Percentiles rank a stretch among this genome's conserved stretches.
phyloP scores from a whole-genome alignment of 768 basidiomycete genomes.

The Suillus occidentalis region DNA sequence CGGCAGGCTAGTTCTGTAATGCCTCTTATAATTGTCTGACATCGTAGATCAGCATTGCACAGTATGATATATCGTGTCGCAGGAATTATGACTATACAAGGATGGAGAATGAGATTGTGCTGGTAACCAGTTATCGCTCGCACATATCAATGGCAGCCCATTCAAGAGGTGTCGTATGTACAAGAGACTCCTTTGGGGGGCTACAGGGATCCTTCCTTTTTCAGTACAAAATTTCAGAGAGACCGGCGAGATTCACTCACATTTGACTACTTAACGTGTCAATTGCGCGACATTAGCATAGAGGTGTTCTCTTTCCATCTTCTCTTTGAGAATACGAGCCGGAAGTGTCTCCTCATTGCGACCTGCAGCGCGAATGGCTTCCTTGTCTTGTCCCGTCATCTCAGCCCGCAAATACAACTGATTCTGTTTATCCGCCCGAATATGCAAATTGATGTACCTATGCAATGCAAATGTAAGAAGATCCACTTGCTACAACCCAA shows the following conservation, averaged over 20 bases:
- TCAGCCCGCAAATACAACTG: constrained; percentile 14
- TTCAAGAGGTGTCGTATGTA: too few relatives aligned
- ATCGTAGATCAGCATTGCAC: too few relatives aligned
- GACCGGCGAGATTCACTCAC: not conserved
- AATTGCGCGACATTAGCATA: not conserved
- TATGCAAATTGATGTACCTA: constrained; percentile 16
- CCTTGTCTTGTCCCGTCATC: constrained; percentile 19
- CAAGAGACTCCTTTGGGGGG: too few relatives aligned
- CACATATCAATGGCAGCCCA: too few relatives aligned
- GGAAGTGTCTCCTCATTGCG: not conserved
- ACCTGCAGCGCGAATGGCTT: constrained; percentile 5
- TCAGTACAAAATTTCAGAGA: not conserved
- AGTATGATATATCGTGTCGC: not conserved
- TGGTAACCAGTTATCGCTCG: not conserved
- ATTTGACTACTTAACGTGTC: not conserved
- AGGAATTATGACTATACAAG: not conserved
- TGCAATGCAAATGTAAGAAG: not conserved
- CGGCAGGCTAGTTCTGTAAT: too few relatives aligned
- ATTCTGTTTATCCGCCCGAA: constrained; percentile 19
- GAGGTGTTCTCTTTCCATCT: not conserved
- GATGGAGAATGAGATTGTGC: not conserved
- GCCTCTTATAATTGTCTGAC: too few relatives aligned
- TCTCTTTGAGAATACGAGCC: not conserved
- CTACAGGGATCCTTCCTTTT: not conserved
- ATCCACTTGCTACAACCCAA: not conserved